These are phyloP conservation scores for Pythium utonaiense DNA, from an alignment of 352 stramenopile genomes.

Conservation along the genomic window DNA sequence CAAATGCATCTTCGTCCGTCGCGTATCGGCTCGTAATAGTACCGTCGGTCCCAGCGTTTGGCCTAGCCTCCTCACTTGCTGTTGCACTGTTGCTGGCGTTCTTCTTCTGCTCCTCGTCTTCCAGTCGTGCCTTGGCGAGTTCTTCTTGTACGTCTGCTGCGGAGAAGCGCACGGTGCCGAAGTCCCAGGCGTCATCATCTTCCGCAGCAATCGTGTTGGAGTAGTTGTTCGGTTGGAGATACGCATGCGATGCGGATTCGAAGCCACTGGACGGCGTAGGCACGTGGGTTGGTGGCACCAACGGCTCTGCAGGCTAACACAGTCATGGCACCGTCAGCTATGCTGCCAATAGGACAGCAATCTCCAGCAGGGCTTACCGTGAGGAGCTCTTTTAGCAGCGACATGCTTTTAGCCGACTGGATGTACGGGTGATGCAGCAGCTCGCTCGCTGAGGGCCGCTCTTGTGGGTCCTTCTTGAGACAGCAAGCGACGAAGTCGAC, in stretches of 20 bases:
- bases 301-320: neutral
- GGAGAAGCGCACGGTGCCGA: conserved; percentile 66
- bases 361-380: conserved; percentile 19
- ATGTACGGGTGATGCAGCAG: conserved; percentile 89
- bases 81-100: neutral
- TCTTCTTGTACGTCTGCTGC: conserved; percentile 12
- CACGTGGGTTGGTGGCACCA: neutral
- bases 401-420: conserved; percentile 57
- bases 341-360: too few species aligned
- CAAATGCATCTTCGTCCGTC: conserved; percentile 56
- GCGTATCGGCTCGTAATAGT: conserved; percentile 21
- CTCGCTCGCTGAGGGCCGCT: conserved; percentile 79
- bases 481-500: conserved; percentile 89
- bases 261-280: conserved; percentile 13
- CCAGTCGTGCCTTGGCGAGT: conserved; percentile 11
- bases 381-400: conserved; percentile 68
- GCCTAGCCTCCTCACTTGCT: too few species aligned
- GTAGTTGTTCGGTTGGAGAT: conserved; percentile 12
- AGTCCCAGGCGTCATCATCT: conserved; percentile 69
- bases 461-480: conserved; percentile 83
- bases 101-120: conserved; percentile 6
- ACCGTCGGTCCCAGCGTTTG: neutral
- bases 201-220: neutral
- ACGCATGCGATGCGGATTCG: conserved; percentile 19
- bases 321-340: neutral